phyloP scores from a whole-genome alignment of 2,329 filamentous ascomycete species.

The Verticillium klebahnii region DNA sequence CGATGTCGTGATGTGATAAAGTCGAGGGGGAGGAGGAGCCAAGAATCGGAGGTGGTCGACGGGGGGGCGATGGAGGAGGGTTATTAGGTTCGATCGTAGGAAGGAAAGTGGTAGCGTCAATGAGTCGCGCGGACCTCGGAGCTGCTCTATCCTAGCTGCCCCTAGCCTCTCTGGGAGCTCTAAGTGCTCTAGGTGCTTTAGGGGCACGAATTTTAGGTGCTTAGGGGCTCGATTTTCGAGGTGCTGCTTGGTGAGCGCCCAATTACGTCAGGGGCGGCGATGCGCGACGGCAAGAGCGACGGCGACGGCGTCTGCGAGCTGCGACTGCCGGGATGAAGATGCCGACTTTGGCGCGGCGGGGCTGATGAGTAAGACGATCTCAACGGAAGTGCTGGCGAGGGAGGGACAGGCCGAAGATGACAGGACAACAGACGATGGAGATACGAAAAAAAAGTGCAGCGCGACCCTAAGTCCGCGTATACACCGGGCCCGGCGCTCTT shows the following conservation, averaged over 20 bases:
- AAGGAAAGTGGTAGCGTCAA: background rate
- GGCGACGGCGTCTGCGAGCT: background rate
- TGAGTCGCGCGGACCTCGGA: background rate
- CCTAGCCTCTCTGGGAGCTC: no score
- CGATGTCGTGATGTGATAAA: background rate
- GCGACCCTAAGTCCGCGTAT: background rate
- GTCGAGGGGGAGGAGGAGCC: background rate
- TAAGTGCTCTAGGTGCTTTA: no score
- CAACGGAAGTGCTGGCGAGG: background rate
- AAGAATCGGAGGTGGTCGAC: background rate
- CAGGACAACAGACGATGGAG: background rate
- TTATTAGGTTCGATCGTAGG: background rate
- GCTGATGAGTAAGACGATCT: background rate
- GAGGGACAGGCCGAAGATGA: background rate
- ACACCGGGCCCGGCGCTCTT: background rate
- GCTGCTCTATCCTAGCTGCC: background rate
- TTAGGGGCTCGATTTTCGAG: background rate
- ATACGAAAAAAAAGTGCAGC: background rate
- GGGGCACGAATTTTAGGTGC: background rate
- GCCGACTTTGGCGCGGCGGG: background rate
- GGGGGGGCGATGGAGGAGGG: background rate
- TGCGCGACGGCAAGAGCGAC: background rate
- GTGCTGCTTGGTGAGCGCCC: background rate
- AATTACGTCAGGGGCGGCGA: background rate
- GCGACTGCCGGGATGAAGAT: background rate